Evolutionary conservation across 2,329 filamentous ascomycete species (phyloP), one percentile per base, ranked within the genome.

Genomic region (Xylaria sp.): DNA sequence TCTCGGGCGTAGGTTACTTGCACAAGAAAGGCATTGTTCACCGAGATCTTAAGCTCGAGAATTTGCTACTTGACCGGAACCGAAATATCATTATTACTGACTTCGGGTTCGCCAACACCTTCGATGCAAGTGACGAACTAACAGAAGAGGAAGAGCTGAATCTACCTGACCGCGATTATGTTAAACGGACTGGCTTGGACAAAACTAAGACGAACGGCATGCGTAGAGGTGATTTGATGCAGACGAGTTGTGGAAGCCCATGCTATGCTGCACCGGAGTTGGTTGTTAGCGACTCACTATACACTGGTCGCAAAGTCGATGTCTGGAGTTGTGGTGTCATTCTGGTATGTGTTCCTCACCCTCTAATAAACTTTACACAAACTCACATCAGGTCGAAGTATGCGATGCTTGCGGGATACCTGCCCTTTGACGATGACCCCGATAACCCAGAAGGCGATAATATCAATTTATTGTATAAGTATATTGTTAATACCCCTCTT

Each of bases 251-350:
- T 80, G 96, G 96, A 72, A 98, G 95, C 81, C 96, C 96, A 8
- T 99, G 96, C 78, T 99, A 99, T 81, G 96, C 96, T 58, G 96
- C 96, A 16, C 96, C 96, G 4, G 96, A 99, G 82, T 86, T 99
- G 63, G 96, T 99, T 16, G 96, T 99, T 70, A 98, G 94, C 79
- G 96, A 99, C 81, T 97, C 94, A 18, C 84, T 99, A 8, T 99
- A 99, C 82, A 99, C 96, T 1, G 96, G 96, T 55, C 90, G 95
- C 61, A 99, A 99, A 81, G 96, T 99, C 29, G 96, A 99, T 78
- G 96, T 99, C 42, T 99, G 96, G 96, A 98, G 96, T 81, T 99
- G 96, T 79, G 96, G 96, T 82, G 96, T 99, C 47, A 99, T 99
- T 77, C 81, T 99, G 87, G 95, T 98, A 87, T 82, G 93, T 70